Conservation (phyloP, 768 basidiomycete species). For the Sarcodon aspratus region DNA sequence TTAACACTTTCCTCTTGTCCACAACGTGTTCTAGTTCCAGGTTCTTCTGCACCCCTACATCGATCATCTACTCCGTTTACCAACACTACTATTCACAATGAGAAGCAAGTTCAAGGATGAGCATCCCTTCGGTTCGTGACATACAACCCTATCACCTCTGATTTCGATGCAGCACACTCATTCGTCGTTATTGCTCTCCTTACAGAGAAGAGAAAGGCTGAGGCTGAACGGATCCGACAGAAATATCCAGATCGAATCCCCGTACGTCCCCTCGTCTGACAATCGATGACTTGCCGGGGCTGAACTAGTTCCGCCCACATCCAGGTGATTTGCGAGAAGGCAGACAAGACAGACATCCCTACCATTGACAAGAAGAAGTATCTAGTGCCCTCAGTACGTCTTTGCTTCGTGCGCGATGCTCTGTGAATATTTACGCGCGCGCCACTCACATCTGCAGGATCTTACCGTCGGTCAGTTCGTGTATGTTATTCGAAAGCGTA, state of each 20-base stretch:
- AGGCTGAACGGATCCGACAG: slow-evolving; percentile 96
- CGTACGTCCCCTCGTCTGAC: slow-evolving; percentile 36
- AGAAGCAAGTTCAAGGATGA: slow-evolving; percentile 98
- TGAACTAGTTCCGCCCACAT: not conserved
- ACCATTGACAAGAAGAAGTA: slow-evolving; percentile 99
- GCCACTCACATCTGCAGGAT: slow-evolving; percentile 40
- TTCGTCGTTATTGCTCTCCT: slow-evolving; percentile 8
- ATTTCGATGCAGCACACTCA: slow-evolving; percentile 22
- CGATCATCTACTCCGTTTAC: no score
- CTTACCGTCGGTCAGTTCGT: slow-evolving; percentile 98
- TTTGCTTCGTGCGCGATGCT: slow-evolving; percentile 2
- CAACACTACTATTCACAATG: slow-evolving; percentile 31
- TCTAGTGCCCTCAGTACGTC: slow-evolving; percentile 84
- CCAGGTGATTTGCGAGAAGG: slow-evolving; percentile 99
- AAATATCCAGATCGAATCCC: slow-evolving; percentile 99
- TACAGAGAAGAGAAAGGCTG: slow-evolving; percentile 97
- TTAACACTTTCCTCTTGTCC: no score
- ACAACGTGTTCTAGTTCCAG: no score
- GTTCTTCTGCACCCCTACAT: no score
- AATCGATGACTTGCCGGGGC: not conserved
- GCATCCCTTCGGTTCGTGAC: slow-evolving; percentile 84
- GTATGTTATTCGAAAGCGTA: slow-evolving; percentile 98
- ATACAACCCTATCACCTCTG: slow-evolving; percentile 11
- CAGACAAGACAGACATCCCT: slow-evolving; percentile 95
- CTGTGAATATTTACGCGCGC: slow-evolving; percentile 3